Evolutionary conservation across 306 rosid genomes (phyloP).

Genomic region (Lotus japonicus): DNA sequence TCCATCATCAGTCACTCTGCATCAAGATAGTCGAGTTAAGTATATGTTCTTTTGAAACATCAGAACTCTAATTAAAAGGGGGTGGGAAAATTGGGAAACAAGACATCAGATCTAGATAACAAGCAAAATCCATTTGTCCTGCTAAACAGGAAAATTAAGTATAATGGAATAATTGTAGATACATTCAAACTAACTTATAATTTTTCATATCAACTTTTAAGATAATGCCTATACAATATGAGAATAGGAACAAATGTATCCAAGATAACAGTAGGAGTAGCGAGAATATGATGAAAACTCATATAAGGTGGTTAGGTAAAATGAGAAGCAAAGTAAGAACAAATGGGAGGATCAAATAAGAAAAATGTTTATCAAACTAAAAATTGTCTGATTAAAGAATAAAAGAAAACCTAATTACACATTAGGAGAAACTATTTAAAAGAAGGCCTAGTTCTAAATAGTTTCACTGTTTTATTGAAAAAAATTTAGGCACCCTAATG

Average conservation of each 20-base stretch:
- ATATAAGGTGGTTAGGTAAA: not conserved
- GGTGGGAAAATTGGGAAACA: not conserved
- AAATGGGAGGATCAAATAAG: not conserved
- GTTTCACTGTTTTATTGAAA: not conserved
- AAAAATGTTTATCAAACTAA: not conserved
- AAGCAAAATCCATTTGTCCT: not conserved
- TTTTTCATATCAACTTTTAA: not conserved
- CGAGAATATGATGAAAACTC: not conserved
- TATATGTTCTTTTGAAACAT: not conserved
- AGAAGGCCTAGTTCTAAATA: not conserved
- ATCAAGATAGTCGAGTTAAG: slow-evolving; percentile 22
- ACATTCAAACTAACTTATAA: not conserved
- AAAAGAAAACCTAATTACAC: not conserved
- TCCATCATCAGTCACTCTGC: slow-evolving; percentile 92
- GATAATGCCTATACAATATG: not conserved
- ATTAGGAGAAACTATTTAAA: not conserved
- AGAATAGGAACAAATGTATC: not conserved
- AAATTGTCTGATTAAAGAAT: not conserved
- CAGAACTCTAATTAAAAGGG: not conserved
- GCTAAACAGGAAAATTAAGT: not conserved
- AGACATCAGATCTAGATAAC: not conserved
- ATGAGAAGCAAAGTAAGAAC: not conserved
- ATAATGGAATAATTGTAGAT: not conserved
- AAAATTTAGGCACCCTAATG: too few species aligned
- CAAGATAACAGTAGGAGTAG: not conserved